Evolutionary conservation across 1,284 basidiomycete genomes (phyloP), one percentile per base, ranked within the genome.

Genomic region (Ceratobasidium sp.): DNA sequence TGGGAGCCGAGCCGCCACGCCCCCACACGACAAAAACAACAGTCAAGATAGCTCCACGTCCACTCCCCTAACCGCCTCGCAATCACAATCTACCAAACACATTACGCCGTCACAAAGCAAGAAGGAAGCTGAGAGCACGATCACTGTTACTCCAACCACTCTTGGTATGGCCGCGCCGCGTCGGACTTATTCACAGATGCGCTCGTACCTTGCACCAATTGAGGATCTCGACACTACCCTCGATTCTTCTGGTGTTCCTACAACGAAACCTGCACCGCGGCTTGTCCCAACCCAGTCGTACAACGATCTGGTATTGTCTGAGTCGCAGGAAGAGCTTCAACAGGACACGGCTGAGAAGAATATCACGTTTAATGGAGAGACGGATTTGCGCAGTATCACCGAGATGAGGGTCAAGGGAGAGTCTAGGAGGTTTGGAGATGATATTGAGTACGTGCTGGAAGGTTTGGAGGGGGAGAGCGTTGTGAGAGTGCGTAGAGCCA

Each of bases 391-490:
- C 78, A 93, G 90, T 74, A 91, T 93, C 59, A 91, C 90, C 0
- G 92, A 94, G 76, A 82, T 94, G 44, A 82, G 91, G 69, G 90
- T 86, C 76, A 91, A 91, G 78, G 92, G 92, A n/a, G 91, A 94
- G 80, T 88, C 84, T 66, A 83, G 92, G 75, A 82, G 91, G 21
- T 94, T 94, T 77, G 79, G 92, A 57, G 92, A 94, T 74, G 92
- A 93, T 77, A 85, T 92, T 1, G 92, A 91, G 0, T 94, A 93
- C 80, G 80, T 94, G 2, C 89, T 93, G 71, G 92, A 94, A 79
- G 91, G 92, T 0, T 84, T 94, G 79, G 87, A 87, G 30, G 78
- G 80, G 3, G 82, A 82, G 14, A 85, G 84, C 16, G 82, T 84
- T 4, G 77, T 89, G 23, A 83, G 85, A 11, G 83, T 92, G n/a